Evolutionary conservation across 768 basidiomycete genomes (phyloP), one percentile per base, ranked within the genome.

Genomic region (Serpula lacrymans): DNA sequence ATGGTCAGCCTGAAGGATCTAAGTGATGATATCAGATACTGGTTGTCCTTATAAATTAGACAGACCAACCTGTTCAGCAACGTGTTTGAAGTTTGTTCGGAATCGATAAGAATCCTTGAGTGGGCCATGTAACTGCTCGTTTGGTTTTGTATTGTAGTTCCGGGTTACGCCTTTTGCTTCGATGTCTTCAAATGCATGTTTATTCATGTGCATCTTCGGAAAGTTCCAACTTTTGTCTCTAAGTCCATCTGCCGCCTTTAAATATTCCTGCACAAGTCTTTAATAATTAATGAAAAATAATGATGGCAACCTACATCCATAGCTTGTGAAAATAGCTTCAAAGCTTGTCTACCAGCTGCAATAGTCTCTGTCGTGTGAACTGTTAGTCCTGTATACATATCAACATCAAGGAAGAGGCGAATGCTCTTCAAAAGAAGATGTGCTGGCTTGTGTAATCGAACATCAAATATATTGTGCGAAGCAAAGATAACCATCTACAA

Each of bases 221-320:
- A 68, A 68, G 20, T 65, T 40, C 60, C 62, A 67, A 10, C 47
- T 39, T 49, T 63, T 64, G 45, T 50, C 30, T n/a, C n/a, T n/a
- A n/a, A n/a, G n/a, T n/a, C n/a, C n/a, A n/a, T n/a, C n/a, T n/a
- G n/a, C n/a, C n/a, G n/a, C n/a, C n/a, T n/a, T n/a, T n/a, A n/a
- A n/a, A n/a, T n/a, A n/a, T n/a, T n/a, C n/a, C n/a, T n/a, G n/a
- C n/a, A n/a, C n/a, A n/a, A n/a, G n/a, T n/a, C n/a, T n/a, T n/a
- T n/a, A n/a, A n/a, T n/a, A n/a, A n/a, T n/a, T n/a, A n/a, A n/a
- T n/a, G n/a, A n/a, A n/a, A n/a, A n/a, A n/a, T n/a, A n/a, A n/a
- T n/a, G n/a, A n/a, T n/a, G n/a, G n/a, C n/a, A 42, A 24, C 34
- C 22, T 47, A 61, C 62, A 32, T 55, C 30, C n/a, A 65, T 43